phyloP scores from a whole-genome alignment of 495 filamentous ascomycete genomes.

The Extremus antarcticus region DNA sequence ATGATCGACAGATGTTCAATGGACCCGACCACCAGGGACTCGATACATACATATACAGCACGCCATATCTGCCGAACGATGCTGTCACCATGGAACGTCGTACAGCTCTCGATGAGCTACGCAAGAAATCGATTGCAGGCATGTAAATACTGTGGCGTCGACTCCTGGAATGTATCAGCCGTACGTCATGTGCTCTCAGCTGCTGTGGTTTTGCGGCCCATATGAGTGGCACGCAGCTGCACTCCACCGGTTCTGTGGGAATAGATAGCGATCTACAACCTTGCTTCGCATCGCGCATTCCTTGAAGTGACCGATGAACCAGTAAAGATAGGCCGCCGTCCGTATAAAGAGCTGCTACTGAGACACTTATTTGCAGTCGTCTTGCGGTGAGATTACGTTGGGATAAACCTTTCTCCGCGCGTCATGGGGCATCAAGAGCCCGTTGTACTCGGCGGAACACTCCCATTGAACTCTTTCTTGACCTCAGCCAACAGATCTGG shows the following conservation, averaged over 20 bases:
- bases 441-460: not conserved
- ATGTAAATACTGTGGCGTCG: not conserved
- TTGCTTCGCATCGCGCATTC: not conserved
- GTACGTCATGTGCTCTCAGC: not conserved
- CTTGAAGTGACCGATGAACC: not conserved
- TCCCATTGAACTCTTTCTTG: conserved; percentile 19
- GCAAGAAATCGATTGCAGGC: not conserved
- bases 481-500: conserved; percentile 36
- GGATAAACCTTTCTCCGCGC: too few species aligned
- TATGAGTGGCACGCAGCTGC: not conserved
- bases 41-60: not conserved
- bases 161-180: not conserved
- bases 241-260: not conserved
- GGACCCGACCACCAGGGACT: not conserved
- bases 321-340: not conserved
- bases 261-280: not conserved
- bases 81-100: not conserved
- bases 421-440: too few species aligned
- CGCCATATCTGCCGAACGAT: not conserved
- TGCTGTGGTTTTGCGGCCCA: too few species aligned
- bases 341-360: too few species aligned
- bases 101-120: not conserved
- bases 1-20: not conserved
- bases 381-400: too few species aligned
- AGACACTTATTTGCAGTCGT: too few species aligned